These are phyloP conservation scores for Vicia sativa DNA, from an alignment of 306 rosid species.

Conservation along the genomic window DNA sequence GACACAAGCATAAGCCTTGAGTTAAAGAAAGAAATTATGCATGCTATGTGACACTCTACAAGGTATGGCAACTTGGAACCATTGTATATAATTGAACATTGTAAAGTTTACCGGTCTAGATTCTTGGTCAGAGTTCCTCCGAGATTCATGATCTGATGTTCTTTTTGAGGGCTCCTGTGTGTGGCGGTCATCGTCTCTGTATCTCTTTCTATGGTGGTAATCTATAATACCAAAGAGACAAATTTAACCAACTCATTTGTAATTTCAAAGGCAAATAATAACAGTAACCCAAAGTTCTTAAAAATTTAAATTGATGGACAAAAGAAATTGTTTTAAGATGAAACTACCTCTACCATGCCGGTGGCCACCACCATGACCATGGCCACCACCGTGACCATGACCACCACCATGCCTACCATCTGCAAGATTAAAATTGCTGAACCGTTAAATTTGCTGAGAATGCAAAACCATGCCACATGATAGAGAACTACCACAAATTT, in stretches of 20 bases:
- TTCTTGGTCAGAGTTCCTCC: constrained; percentile 75
- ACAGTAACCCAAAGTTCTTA: constrained; percentile 26
- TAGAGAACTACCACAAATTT: constrained; percentile 16
- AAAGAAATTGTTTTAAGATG: constrained; percentile 26
- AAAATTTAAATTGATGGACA: constrained; percentile 21
- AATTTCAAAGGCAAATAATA: constrained; percentile 12
- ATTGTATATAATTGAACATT: constrained; percentile 11
- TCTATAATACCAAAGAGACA: constrained; percentile 51
- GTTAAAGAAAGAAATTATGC: constrained; percentile 18
- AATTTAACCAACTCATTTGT: constrained; percentile 4
- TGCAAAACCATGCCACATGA: constrained; percentile 10
- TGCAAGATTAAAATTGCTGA: constrained; percentile 45
- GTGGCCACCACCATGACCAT: constrained; percentile 67
- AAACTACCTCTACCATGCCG: constrained; percentile 79
- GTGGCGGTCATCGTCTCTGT: constrained; percentile 82
- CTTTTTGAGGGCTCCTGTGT: constrained; percentile 67
- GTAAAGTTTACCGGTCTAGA: constrained; percentile 73
- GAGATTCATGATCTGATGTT: constrained; percentile 67
- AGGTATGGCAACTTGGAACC: constrained; percentile 26
- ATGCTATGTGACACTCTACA: background rate
- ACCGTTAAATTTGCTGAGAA: constrained; percentile 22
- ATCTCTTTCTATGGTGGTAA: constrained; percentile 65
- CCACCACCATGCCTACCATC: constrained; percentile 92
- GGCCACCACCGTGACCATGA: constrained; percentile 75
- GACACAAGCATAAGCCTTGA: constrained; percentile 11